Evolutionary conservation across 116 monocot genomes (phyloP).

Genomic region (Posidonia oceanica): DNA sequence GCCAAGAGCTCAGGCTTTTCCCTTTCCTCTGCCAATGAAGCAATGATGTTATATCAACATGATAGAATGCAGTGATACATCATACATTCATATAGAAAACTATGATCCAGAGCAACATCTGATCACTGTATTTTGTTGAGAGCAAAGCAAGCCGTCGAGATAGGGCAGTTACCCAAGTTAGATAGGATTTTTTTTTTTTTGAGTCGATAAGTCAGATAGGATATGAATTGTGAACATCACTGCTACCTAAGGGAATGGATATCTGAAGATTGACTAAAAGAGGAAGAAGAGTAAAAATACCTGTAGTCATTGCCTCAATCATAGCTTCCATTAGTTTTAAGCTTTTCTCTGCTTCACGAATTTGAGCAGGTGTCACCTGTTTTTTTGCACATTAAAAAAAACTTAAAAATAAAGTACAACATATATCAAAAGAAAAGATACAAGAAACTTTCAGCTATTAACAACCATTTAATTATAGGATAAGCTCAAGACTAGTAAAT

Average conservation of each 20-base stretch:
- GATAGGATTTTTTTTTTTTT: no score
- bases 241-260: no score
- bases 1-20: conserved; percentile 90
- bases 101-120: no score
- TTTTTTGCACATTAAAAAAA: conserved; percentile 1
- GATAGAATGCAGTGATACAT: no score
- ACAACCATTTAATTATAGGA: not conserved
- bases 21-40: conserved; percentile 56
- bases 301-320: conserved; percentile 88
- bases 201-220: no score
- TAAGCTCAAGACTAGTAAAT: not conserved
- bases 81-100: no score
- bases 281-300: conserved; percentile 15
- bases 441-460: not conserved
- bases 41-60: not conserved
- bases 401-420: not conserved
- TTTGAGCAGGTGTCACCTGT: conserved; percentile 94
- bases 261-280: no score
- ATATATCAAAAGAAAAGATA: conserved; percentile 1
- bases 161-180: not conserved
- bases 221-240: no score
- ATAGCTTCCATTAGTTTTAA: conserved; percentile 77
- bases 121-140: not conserved
- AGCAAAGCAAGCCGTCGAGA: not conserved
- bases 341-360: conserved; percentile 94